Evolutionary conservation across 495 filamentous ascomycete species (phyloP), one percentile per base, ranked within the genome.

Genomic region (Eremomyces bilateralis): DNA sequence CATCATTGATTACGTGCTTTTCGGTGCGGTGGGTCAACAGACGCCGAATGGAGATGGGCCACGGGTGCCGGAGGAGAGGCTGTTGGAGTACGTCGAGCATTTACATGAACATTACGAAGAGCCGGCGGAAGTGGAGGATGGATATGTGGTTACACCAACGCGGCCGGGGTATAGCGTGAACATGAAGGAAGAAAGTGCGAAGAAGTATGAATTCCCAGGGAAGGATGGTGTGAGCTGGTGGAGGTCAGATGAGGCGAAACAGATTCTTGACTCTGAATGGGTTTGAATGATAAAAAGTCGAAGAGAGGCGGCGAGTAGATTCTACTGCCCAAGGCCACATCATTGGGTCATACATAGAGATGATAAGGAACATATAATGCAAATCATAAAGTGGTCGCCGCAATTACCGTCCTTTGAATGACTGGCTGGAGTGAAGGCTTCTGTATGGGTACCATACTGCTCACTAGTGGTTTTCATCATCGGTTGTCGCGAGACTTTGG

Each of bases 21-120:
- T 94, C 0, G 73, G 62, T 35, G n/a, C n/a, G n/a, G n/a, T n/a
- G n/a, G 84, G 81, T 1, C 78, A 82, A 62, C 61, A 65, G 53
- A 77, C 69, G 29, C n/a, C n/a, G n/a, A n/a, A n/a, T n/a, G n/a
- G n/a, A n/a, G n/a, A n/a, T n/a, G n/a, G n/a, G n/a, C n/a, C n/a
- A n/a, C n/a, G n/a, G n/a, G n/a, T n/a, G n/a, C n/a, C n/a, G n/a
- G n/a, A n/a, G n/a, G n/a, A n/a, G n/a, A n/a, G n/a, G n/a, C 62
- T 94, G 35, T 54, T 94, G 36, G 84, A 94, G 60, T 92, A 82
- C 57, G 80, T 94, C 6, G 84, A 92, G 43, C 79, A 90, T 50
- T 53, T 94, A 49, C 84, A 94, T 48, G 84, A 92, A 63, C 83
- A 92, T 54, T 94, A 92, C 48, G 57, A 79, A 48, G 62, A 92